These are phyloP conservation scores for Venturia oleaginea DNA, from an alignment of 2,329 filamentous ascomycete species.

Conservation along the genomic window DNA sequence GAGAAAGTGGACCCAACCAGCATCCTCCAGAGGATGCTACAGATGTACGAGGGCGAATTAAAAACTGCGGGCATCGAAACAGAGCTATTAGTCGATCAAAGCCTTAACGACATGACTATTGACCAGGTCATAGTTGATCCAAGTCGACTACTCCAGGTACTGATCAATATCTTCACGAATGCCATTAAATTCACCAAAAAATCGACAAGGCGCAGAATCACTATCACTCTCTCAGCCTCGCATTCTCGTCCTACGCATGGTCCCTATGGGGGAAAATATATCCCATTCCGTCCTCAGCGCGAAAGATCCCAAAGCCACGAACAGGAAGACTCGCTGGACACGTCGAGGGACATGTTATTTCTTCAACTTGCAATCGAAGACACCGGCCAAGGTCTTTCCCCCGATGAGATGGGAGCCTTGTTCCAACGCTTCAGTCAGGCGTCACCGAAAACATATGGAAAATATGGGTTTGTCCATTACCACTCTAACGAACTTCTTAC, in stretches of 20 bases:
- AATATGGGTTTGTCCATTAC: background rate
- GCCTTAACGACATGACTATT: background rate
- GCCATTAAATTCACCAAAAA: constrained; percentile 10
- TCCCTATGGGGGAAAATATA: background rate
- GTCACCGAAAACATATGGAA: constrained; percentile 46
- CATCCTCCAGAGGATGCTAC: background rate
- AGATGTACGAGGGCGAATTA: constrained; percentile 12
- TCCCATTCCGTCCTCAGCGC: background rate
- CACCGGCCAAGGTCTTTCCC: constrained; percentile 54
- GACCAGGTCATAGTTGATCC: constrained; percentile 3
- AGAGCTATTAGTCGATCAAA: constrained; percentile 1
- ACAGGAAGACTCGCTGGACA: background rate
- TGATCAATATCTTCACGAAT: constrained; percentile 12
- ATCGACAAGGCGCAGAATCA: background rate
- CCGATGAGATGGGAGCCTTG: constrained; percentile 45
- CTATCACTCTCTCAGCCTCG: background rate
- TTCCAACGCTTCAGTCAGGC: constrained; percentile 64
- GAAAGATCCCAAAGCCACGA: background rate
- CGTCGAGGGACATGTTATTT: constrained; percentile 26
- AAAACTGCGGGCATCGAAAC: constrained; percentile 3
- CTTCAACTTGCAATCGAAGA: constrained; percentile 56
- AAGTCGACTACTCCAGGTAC: constrained; percentile 5
- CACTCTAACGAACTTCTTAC: background rate
- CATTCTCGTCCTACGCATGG: background rate
- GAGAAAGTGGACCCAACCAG: constrained; percentile 6